Evolutionary conservation across 2,329 filamentous ascomycete species (phyloP).

Genomic region (Botryosphaeria dothidea): DNA sequence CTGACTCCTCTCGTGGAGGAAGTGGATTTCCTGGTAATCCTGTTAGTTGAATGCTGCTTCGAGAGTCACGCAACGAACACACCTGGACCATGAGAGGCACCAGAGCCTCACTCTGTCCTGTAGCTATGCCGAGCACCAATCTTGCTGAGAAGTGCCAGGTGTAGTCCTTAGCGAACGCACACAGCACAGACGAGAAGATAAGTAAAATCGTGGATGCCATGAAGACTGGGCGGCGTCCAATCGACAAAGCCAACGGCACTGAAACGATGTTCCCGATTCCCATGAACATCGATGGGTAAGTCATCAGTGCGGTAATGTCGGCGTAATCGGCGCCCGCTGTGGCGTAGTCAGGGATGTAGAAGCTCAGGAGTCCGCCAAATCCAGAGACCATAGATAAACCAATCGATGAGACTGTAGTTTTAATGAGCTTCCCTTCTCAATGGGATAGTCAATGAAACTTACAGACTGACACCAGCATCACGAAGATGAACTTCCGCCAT

Average conservation of each 20-base stretch:
- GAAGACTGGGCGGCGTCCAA: constrained; percentile 28
- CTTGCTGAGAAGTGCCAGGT: constrained; percentile 41
- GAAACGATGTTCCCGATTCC: constrained; percentile 27
- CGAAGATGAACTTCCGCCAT: constrained; percentile 31
- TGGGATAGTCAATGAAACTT: not conserved
- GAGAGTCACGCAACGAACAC: not conserved
- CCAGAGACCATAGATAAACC: constrained; percentile 43
- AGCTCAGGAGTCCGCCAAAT: constrained; percentile 44
- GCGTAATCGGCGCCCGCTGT: constrained; percentile 38
- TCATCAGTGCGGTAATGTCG: constrained; percentile 40
- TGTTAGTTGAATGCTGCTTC: constrained; percentile 26
- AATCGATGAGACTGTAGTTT: constrained; percentile 38
- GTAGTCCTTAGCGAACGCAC: constrained; percentile 20
- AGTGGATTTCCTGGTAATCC: constrained; percentile 38
- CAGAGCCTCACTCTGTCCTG: constrained; percentile 46
- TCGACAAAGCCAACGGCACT: constrained; percentile 27
- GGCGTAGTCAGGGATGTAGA: constrained; percentile 44
- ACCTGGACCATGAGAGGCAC: constrained; percentile 43
- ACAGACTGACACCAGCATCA: constrained; percentile 32
- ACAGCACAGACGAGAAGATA: constrained; percentile 19
- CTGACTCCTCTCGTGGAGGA: constrained; percentile 47
- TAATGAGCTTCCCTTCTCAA: not conserved
- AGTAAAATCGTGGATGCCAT: constrained; percentile 22
- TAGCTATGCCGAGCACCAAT: constrained; percentile 42
- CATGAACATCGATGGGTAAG: constrained; percentile 31